Evolutionary conservation across 179 eudicot species (phyloP), one percentile per base, ranked within the genome.

Genomic region (Drosera spatulata): DNA sequence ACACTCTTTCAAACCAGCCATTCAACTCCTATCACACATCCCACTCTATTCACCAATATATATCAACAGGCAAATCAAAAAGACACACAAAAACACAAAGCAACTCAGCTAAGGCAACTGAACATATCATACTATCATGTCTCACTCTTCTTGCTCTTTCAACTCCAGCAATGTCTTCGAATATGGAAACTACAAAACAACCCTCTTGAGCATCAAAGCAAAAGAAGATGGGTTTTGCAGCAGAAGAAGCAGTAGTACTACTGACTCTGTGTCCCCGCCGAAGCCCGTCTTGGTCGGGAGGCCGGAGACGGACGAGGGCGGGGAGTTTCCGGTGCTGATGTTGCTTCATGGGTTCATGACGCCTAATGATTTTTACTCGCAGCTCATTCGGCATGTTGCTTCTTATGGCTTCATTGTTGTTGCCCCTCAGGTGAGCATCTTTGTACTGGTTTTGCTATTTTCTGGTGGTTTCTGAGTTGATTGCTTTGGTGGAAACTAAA

Each of bases 261-360:
- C 3, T 33, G 41, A 43, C 13, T 40, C 12, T 63, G 52, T 39
- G 40, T 50, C 73, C 13, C 91, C 91, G 61, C 88, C 97, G 15
- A 89, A 73, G 55, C 84, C 82, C 2, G 65, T 89, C 4, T 14
- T 89, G 60, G 76, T 89, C 59, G 82, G 69, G 55, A 71, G 79
- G 6, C 97, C 97, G 41, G 37, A 61, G 37, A 14, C 59, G 10
- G 38, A 55, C 4, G 70, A 61, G 63, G 70, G 56, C 2, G 75
- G 64, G 0, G 58, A 57, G 0, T 71, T 63, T 44, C 66, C 71
- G 40, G 66, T 75, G 7, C 12, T 71, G 54, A 38, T 75, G 49
- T 41, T 75, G 51, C 75, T 75, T 41, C 79, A 71, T 57, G 79
- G 79, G 2, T 75, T 39, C 51, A 53, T 75, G 12, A 49, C 71